Conservation (phyloP, 306 rosid species). For the Gleditsia sinensis region DNA sequence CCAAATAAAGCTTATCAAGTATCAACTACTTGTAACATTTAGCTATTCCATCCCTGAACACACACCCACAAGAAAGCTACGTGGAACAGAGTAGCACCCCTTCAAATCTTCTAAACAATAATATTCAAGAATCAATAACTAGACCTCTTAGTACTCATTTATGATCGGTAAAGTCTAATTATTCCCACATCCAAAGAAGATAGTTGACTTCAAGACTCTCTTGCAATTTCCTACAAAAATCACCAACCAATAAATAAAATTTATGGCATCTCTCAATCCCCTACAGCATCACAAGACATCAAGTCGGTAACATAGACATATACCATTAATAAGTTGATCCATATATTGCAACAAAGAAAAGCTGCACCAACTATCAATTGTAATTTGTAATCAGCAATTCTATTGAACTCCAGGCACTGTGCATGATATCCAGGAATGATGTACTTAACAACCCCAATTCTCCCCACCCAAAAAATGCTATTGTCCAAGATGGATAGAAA, state of each 20-base stretch:
- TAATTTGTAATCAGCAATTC: neutral
- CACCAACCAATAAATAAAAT: neutral
- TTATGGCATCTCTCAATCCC: neutral
- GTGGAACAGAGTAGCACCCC: constrained; percentile 1
- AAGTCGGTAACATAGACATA: constrained; percentile 2
- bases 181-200: constrained; percentile 22
- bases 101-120: neutral
- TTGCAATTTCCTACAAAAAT: neutral
- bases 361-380: neutral
- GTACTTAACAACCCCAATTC: neutral
- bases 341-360: constrained; percentile 19
- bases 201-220: constrained; percentile 3
- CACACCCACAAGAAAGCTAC: neutral
- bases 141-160: constrained; percentile 8
- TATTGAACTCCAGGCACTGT: neutral
- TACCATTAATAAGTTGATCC: constrained; percentile 9
- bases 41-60: neutral
- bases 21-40: constrained; percentile 2
- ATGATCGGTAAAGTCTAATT: constrained; percentile 10
- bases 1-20: neutral
- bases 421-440: neutral
- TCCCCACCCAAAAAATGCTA: neutral
- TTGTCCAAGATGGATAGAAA: neutral
- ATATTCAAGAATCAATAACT: constrained; percentile 28
- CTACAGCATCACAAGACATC: neutral